Evolutionary conservation across 2,329 filamentous ascomycete genomes (phyloP).

Genomic region (Colletotrichum sp.): DNA sequence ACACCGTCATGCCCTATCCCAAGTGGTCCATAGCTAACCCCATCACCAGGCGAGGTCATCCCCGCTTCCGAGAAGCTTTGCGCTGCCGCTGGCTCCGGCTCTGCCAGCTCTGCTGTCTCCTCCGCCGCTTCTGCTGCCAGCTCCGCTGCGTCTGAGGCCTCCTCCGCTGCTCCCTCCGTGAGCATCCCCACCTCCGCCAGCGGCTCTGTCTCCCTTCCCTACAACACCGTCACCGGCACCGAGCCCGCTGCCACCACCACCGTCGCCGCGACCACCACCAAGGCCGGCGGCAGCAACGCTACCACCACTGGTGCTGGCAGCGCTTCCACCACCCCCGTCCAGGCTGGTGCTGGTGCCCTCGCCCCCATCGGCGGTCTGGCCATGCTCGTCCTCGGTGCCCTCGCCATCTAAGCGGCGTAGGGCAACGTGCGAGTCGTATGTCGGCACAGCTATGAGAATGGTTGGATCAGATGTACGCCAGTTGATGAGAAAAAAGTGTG

Average conservation of each 20-base stretch:
- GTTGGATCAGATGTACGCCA: no score
- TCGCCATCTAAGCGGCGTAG: slow-evolving; percentile 11
- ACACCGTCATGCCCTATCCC: not conserved
- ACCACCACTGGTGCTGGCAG: slow-evolving; percentile 17
- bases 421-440: not conserved
- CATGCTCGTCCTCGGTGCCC: slow-evolving; percentile 18
- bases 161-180: not conserved
- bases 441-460: not conserved
- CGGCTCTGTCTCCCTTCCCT: not conserved
- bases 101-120: not conserved
- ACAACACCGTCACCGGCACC: slow-evolving; percentile 15
- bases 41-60: slow-evolving; percentile 39
- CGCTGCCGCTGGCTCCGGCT: slow-evolving; percentile 18
- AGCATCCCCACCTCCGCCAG: slow-evolving; percentile 9
- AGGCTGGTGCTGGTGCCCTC: slow-evolving; percentile 15
- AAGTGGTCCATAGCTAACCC: not conserved
- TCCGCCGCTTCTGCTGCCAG: not conserved
- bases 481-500: not conserved
- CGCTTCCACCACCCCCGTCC: not conserved
- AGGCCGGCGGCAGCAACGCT: slow-evolving; percentile 7
- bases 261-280: not conserved
- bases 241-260: not conserved
- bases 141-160: not conserved
- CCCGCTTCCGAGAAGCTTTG: slow-evolving; percentile 42
- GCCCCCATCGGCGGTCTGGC: slow-evolving; percentile 17